These are phyloP conservation scores for Phellinidium pouzarii DNA, from an alignment of 1,284 basidiomycete genomes.

Conservation along the genomic window DNA sequence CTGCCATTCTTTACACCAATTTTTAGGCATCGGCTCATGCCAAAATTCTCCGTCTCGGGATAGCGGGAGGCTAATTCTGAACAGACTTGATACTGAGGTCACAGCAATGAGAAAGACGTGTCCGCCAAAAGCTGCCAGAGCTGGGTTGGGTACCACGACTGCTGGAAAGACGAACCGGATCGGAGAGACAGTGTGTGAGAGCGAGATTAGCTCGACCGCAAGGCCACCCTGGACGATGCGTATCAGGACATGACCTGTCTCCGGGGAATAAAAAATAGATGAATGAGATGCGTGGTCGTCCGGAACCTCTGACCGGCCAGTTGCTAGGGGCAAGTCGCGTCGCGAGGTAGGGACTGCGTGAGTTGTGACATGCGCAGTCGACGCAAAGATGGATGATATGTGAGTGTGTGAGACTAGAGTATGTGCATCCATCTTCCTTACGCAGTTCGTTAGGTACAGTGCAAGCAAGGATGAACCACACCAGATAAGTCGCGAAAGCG, in stretches of 20 bases:
- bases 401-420: constrained; percentile 51
- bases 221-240: constrained; percentile 71
- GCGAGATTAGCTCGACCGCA: constrained; percentile 70
- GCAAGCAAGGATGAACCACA: not conserved
- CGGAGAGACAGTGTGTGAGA: constrained; percentile 55
- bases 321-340: constrained; percentile 42
- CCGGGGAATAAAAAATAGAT: constrained; percentile 47
- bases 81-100: constrained; percentile 68
- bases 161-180: constrained; percentile 77
- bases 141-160: constrained; percentile 58
- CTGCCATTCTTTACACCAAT: constrained; percentile 65
- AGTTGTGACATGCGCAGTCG: constrained; percentile 40
- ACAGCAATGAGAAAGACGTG: constrained; percentile 69
- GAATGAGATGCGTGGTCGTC: constrained; percentile 72
- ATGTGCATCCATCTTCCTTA: constrained; percentile 32
- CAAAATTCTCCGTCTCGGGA: constrained; percentile 47
- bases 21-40: constrained; percentile 44
- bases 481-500: not conserved
- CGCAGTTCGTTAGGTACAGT: not conserved
- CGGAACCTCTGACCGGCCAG: constrained; percentile 44
- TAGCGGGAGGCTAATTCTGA: constrained; percentile 67
- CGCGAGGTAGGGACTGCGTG: constrained; percentile 52
- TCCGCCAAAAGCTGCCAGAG: constrained; percentile 53
- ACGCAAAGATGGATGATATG: constrained; percentile 54
- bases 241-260: constrained; percentile 63